Evolutionary conservation across 148 eudicot species (phyloP), one percentile per base, ranked within the genome.

Genomic region (Vaccinium vitisidaea): DNA sequence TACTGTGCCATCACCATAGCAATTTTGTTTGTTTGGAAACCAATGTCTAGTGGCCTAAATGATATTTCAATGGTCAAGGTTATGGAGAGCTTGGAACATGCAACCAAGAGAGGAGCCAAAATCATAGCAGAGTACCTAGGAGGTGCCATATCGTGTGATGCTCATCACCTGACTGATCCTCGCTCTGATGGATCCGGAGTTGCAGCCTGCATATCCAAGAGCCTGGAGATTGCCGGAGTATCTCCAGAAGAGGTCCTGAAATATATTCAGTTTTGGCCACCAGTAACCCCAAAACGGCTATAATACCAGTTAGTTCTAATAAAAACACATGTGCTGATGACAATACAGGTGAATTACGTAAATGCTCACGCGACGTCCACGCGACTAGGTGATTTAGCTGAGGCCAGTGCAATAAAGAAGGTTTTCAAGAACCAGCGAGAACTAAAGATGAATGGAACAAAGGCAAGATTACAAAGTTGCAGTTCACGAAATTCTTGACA

Each of bases 41-140:
- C 19, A 56, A 15, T 80, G 21, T 14, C 13, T 2, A 8, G 21
- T 23, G 4, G 1, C 12, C 15, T 65, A 67, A 82, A 82, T 6
- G 32, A 16, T 49, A 25, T 15, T 79, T 63, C 13, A 12, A 4
- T 25, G 27, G 55, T 53, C 30, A 56, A 88, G 89, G 86, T 88
- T 13, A 71, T 88, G 88, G 89, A 88, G 85, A 85, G 89, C 86
- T 82, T 85, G 85, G 89, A 85, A 25, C 89, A 88, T 61, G 88
- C 89, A 8, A 88, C 74, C 25, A 83, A 83, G 80, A 67, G 87
- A 85, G 89, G 88, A 43, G 89, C 89, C 25, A 88, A 80, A 0
- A 85, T 88, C 39, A 27, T 88, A 49, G 89, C 86, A 3, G 89
- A 88, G 79, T 88, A 85, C 52, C 43, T 88, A 8, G 89, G 89